Evolutionary conservation across 1,284 basidiomycete species (phyloP), one percentile per base, ranked within the genome.

Genomic region (Leccinum pachyderme): DNA sequence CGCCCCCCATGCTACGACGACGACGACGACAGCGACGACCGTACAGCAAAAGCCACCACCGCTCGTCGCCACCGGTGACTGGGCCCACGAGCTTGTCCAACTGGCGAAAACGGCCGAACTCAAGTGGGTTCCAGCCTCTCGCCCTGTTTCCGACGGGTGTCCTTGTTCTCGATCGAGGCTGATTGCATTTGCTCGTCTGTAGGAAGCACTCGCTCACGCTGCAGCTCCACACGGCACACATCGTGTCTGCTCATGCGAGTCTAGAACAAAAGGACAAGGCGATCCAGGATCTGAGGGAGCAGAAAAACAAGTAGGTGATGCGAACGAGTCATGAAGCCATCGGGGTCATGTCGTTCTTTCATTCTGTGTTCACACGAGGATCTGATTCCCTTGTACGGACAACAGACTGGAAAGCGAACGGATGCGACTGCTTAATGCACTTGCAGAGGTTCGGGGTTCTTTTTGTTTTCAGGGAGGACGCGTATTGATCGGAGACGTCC

Each of bases 201-300:
- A 91, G 89, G 72, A 91, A 90, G 72, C 89, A 91, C 69, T 87
- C 88, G 4, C 69, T 91, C 59, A 87, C 86, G 12, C 73, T 91
- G 43, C 89, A 91, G 66, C 73, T 91, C 25, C 89, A 91, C 61
- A 91, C 89, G 8, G 89, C 89, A n/a, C 88, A 91, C 65, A 90
- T 91, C 44, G 74, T 91, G 3, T 89, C 89, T 12, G 87, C 89
- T 7, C 88, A 91, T 65, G 82, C 87, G 4, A 80, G 83, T 35
- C 74, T 91, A 5, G 87, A 91, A 56, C 80, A 86, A 66, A 91
- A 89, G 69, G 80, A 79, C 61, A 87, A 83, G 60, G 80, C 84
- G 4, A 82, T 91, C 31, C 86, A 91, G 70, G 89, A 91, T 65
- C 73, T 91, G 50, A 82, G 81, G 56, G 88, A 89, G 69, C 88